Evolutionary conservation across 371 early-diverging fungal genomes (phyloP).

Genomic region (Mucor sp.): DNA sequence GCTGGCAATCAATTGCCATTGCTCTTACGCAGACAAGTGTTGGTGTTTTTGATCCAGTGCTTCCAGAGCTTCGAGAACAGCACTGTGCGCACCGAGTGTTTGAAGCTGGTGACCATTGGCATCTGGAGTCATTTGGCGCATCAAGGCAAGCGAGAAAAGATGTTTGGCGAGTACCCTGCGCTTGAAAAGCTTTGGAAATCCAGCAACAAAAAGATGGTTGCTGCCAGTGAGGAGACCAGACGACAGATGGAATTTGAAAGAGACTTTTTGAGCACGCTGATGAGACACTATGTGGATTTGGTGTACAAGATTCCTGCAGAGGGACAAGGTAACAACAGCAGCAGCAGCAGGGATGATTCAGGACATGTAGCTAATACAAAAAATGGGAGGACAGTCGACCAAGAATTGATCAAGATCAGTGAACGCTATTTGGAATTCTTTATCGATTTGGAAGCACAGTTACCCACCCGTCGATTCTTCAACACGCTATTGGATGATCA

Average conservation of each 20-base stretch:
- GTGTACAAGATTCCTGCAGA: slow-evolving; percentile 58
- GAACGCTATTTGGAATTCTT: slow-evolving; percentile 84
- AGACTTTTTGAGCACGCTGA: slow-evolving; percentile 58
- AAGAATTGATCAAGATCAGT: slow-evolving; percentile 60
- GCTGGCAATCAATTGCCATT: slow-evolving; percentile 32
- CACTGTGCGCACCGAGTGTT: slow-evolving; percentile 72
- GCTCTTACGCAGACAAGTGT: slow-evolving; percentile 48
- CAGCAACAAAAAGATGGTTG: slow-evolving; percentile 51
- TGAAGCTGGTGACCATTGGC: slow-evolving; percentile 73
- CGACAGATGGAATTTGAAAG: slow-evolving; percentile 56
- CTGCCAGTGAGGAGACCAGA: slow-evolving; percentile 52
- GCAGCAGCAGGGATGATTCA: background rate
- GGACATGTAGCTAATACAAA: background rate
- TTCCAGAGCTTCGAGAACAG: slow-evolving; percentile 84
- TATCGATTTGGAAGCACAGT: slow-evolving; percentile 82
- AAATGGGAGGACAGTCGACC: slow-evolving; percentile 29
- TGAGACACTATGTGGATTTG: slow-evolving; percentile 56
- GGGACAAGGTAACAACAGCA: slow-evolving; percentile 38
- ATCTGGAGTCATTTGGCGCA: slow-evolving; percentile 74
- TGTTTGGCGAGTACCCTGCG: slow-evolving; percentile 60
- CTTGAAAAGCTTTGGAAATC: slow-evolving; percentile 71
- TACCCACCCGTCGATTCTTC: slow-evolving; percentile 90
- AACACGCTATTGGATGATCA: slow-evolving; percentile 82
- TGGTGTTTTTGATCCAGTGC: slow-evolving; percentile 73
- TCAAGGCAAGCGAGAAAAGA: slow-evolving; percentile 47